Conservation (phyloP, 192 early-diverging fungal species). For the Linnemannia elongata region DNA sequence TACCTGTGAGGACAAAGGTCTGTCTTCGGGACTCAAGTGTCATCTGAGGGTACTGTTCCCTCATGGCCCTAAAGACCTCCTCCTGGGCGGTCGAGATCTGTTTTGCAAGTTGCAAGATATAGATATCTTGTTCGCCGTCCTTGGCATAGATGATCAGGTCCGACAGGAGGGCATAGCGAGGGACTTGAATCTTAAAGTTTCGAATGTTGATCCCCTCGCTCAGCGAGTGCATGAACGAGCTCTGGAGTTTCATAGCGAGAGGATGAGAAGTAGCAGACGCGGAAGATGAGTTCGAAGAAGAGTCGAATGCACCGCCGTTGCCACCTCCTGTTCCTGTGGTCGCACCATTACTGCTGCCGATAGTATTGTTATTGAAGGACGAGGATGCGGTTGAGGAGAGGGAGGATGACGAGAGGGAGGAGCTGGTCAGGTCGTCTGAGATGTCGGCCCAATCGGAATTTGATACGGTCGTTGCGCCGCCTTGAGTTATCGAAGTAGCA, state of each 20-base stretch:
- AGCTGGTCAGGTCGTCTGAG: conserved; percentile 29
- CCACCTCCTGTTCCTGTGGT: background rate
- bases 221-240: conserved; percentile 36
- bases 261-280: background rate
- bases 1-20: conserved; percentile 65
- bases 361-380: conserved; percentile 14
- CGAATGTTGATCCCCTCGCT: conserved; percentile 67
- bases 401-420: conserved; percentile 32
- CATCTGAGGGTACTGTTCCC: conserved; percentile 38
- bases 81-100: conserved; percentile 60
- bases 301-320: background rate
- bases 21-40: conserved; percentile 42
- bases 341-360: conserved; percentile 8
- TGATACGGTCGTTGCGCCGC: conserved; percentile 6
- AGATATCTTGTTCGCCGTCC: conserved; percentile 42
- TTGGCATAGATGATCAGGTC: conserved; percentile 65
- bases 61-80: conserved; percentile 43
- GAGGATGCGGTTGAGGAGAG: conserved; percentile 32
- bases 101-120: conserved; percentile 54
- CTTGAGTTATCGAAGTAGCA: too few relatives aligned
- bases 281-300: background rate
- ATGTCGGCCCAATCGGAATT: conserved; percentile 38
- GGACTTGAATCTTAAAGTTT: conserved; percentile 68
- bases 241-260: background rate
- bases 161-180: conserved; percentile 62